A percentile compares a stretch with the other conserved stretches of the same genome.
phyloP scores from a whole-genome alignment of 176 grass and related monocot genomes.

The Zea luxurians region DNA sequence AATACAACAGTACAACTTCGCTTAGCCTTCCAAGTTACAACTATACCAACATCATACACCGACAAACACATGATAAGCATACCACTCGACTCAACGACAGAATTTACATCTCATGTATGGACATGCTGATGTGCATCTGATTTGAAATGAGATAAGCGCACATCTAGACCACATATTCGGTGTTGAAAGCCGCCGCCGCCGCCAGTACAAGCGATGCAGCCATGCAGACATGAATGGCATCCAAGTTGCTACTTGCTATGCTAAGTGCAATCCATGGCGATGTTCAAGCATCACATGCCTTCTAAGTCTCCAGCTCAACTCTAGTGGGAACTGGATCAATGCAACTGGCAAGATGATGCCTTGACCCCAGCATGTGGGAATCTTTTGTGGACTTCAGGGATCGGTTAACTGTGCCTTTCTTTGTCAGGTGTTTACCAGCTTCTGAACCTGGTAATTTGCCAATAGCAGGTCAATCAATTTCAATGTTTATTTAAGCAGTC shows the following conservation, averaged over 20 bases:
- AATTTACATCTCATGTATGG: background rate
- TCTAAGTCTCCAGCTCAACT: conserved; percentile 42
- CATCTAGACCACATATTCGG: too few relatives aligned
- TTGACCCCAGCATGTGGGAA: conserved; percentile 22
- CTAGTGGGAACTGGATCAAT: conserved; percentile 39
- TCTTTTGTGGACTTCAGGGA: conserved; percentile 27
- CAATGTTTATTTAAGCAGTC: background rate
- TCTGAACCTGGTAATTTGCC: conserved; percentile 38
- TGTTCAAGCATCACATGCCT: background rate
- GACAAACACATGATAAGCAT: background rate
- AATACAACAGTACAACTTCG: background rate
- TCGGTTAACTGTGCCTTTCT: conserved; percentile 29
- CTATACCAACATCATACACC: background rate
- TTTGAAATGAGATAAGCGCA: conserved; percentile 8
- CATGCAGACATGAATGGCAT: background rate
- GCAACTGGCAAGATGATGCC: conserved; percentile 30
- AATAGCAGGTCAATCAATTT: conserved; percentile 8
- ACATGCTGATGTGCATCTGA: background rate
- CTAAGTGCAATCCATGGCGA: background rate
- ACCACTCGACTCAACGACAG: background rate
- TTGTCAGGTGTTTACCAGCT: conserved; percentile 24
- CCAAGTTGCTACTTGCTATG: background rate
- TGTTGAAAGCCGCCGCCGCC: background rate
- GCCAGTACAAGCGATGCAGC: background rate
- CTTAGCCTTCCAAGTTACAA: background rate